Evolutionary conservation across 2,329 filamentous ascomycete species (phyloP).

Genomic region (Akanthomyces muscarius): DNA sequence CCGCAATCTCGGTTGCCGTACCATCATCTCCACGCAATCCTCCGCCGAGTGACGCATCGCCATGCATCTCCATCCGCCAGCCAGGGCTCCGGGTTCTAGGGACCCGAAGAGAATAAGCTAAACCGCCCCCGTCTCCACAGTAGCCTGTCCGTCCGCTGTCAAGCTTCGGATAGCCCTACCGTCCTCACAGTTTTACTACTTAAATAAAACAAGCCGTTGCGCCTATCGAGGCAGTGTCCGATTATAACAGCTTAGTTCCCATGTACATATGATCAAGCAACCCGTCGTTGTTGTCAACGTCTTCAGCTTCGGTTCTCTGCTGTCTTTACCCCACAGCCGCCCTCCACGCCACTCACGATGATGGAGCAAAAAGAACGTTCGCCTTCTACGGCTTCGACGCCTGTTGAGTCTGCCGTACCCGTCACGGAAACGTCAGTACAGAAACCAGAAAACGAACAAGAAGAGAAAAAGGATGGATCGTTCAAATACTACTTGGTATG

Average conservation of each 20-base stretch:
- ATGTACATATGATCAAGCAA: background rate
- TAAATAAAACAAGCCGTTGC: background rate
- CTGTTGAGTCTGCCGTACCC: background rate
- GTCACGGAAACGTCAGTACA: background rate
- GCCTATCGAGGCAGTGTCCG: background rate
- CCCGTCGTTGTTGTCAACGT: background rate
- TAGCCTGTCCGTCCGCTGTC: background rate
- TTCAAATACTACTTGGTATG: constrained; percentile 18
- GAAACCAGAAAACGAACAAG: background rate
- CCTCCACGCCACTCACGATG: background rate
- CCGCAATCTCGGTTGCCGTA: background rate
- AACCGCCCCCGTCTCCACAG: background rate
- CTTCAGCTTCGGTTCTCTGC: background rate
- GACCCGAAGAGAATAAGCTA: background rate
- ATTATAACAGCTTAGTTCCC: too few species aligned
- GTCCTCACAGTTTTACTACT: background rate
- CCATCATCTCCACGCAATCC: background rate
- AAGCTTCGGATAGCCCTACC: background rate
- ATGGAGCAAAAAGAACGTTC: constrained; percentile 6
- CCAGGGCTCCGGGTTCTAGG: background rate
- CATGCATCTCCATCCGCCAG: background rate
- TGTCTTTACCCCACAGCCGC: background rate
- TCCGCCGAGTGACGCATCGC: background rate
- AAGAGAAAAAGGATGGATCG: background rate
- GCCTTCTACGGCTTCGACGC: background rate